Evolutionary conservation across 148 eudicot genomes (phyloP), one percentile per base, ranked within the genome.

Genomic region (Nyssa sinensis): DNA sequence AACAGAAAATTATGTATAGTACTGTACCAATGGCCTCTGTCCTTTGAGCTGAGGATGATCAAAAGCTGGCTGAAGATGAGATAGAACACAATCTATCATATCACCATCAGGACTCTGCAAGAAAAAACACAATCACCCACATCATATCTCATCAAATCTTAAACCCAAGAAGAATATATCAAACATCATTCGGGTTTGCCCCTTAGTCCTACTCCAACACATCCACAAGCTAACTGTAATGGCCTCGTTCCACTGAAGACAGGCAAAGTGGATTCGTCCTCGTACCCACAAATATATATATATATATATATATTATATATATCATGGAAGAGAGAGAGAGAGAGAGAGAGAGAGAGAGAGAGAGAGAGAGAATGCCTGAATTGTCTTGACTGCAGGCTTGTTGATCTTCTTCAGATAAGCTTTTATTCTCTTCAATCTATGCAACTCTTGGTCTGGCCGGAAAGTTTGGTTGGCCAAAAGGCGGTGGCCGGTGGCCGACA

Each of bases 91-190:
- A 27, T 96, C 93, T 71, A 96, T 90, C 21, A 87, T 69, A 87
- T 96, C 99, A 7, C 99, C 99, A 80, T 96, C 99, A n/a, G 96
- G 90, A 77, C 99, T 93, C 99, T 96, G 88, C 77, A 75, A 31
- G 64, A 65, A 9, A 44, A 72, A 30, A 24, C 25, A 68, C 14
- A 44, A 75, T 7, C 17, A 73, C 67, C 66, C 70, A 62, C 27
- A 74, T 53, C 57, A 39, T 57, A 23, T n/a, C n/a, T n/a, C n/a
- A n/a, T n/a, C n/a, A 66, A 65, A 60, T 62, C 58, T 32, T 25
- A 28, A 64, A 51, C 21, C 60, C 74, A 74, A 33, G 37, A 64
- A 2, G 55, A 19, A 60, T 30, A 1, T 62, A 70, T 25, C 59
- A 67, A 64, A 66, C 27, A 21, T 21, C 8, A n/a, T n/a, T n/a